These are phyloP conservation scores for Nyctanthes arbortristis DNA, from an alignment of 257 asterid genomes.

Conservation along the genomic window DNA sequence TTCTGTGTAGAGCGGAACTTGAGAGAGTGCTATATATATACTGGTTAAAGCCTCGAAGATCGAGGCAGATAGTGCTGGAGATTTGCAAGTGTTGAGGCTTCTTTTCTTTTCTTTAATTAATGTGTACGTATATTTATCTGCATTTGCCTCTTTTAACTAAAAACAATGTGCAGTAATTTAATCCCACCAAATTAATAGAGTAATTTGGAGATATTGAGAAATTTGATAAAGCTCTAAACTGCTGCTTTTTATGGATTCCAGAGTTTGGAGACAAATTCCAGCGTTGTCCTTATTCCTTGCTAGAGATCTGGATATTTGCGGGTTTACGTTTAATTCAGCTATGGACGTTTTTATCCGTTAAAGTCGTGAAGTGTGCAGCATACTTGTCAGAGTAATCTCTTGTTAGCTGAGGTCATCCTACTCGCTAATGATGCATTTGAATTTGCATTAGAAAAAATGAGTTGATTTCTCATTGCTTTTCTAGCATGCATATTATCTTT, in stretches of 20 bases:
- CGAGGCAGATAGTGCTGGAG: constrained; percentile 43
- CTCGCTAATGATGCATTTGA: not conserved
- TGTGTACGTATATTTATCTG: too few relatives aligned
- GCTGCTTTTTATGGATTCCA: constrained; percentile 66
- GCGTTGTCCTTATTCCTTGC: constrained; percentile 39
- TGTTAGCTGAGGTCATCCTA: too few relatives aligned
- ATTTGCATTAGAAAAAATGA: not conserved
- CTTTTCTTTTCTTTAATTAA: constrained; percentile 33
- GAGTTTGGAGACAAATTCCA: constrained; percentile 51
- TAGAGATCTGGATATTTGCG: too few relatives aligned
- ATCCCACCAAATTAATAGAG: constrained; percentile 17
- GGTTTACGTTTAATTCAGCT: too few relatives aligned
- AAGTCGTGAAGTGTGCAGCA: too few relatives aligned
- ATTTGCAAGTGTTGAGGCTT: constrained; percentile 22
- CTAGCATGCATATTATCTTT: not conserved
- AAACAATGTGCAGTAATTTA: too few relatives aligned
- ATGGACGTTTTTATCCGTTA: too few relatives aligned
- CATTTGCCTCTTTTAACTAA: too few relatives aligned
- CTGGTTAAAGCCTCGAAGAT: constrained; percentile 42
- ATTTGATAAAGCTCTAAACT: constrained; percentile 61
- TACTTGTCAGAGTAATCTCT: too few relatives aligned
- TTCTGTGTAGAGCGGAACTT: constrained; percentile 20
- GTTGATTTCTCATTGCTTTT: not conserved
- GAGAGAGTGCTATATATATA: constrained; percentile 59
- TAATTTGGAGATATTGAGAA: constrained; percentile 45